A percentile compares a stretch with the other conserved stretches of the same genome.
phyloP scores from a whole-genome alignment of 768 basidiomycete species.

The Tricholoma matsutake region DNA sequence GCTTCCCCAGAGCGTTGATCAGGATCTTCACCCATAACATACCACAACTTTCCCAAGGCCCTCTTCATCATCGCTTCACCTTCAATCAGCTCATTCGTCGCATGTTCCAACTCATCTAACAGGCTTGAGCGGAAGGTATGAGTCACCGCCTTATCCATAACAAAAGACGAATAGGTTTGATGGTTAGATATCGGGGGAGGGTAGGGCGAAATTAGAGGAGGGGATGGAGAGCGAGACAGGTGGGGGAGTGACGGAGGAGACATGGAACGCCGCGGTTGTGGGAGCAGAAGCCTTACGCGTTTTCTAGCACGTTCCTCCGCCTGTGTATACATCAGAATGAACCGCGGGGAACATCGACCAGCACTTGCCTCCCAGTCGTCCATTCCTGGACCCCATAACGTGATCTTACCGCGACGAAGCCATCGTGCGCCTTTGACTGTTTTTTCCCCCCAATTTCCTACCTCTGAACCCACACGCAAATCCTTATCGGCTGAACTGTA shows the following conservation, averaged over 20 bases:
- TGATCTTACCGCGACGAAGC: conserved; percentile 79
- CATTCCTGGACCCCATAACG: conserved; percentile 78
- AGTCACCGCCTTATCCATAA: conserved; percentile 81
- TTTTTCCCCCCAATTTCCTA: conserved; percentile 87
- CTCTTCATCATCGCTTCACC: conserved; percentile 71
- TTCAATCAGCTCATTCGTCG: conserved; percentile 82
- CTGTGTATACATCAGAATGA: conserved; percentile 35
- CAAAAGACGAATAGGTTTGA: conserved; percentile 77
- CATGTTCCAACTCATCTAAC: conserved; percentile 75
- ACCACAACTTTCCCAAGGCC: conserved; percentile 79
- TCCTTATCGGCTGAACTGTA: conserved; percentile 65
- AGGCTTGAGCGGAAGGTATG: conserved; percentile 80
- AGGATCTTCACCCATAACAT: conserved; percentile 72
- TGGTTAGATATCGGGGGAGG: conserved; percentile 65
- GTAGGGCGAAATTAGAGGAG: conserved; percentile 76
- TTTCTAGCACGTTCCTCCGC: conserved; percentile 82
- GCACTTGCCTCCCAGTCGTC: conserved; percentile 80
- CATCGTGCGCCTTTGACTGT: conserved; percentile 71
- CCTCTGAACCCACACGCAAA: conserved; percentile 39
- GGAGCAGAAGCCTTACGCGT: conserved; percentile 67
- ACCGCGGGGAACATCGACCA: conserved; percentile 1
- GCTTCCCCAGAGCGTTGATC: conserved; percentile 35
- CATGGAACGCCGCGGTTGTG: conserved; percentile 58
- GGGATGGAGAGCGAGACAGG: conserved; percentile 69
- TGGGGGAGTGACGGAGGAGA: conserved; percentile 76